A percentile compares a stretch with the other conserved stretches of the same genome.
Evolutionary conservation across 129 eudicot species (phyloP).

Genomic region (Gnaphalium uliginosum): DNA sequence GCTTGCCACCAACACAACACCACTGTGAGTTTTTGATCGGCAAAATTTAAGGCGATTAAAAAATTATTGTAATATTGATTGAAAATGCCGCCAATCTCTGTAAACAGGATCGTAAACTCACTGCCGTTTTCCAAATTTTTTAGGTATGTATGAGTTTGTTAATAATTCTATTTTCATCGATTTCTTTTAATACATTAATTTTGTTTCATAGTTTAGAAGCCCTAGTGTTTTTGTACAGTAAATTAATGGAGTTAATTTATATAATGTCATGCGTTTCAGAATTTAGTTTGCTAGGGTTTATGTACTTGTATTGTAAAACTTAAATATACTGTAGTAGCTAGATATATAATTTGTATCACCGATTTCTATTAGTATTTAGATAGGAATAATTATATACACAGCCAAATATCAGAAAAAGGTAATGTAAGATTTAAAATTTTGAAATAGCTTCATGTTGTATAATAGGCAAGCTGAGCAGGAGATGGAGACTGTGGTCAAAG

Average conservation of each 20-base stretch:
- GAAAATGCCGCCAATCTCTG: neutral
- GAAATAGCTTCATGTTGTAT: neutral
- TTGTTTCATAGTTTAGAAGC: neutral
- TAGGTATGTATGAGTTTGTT: neutral
- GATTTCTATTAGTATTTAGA: neutral
- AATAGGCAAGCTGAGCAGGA: constrained; percentile 86
- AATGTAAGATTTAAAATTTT: too few relatives aligned
- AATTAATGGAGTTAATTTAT: neutral
- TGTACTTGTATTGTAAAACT: neutral
- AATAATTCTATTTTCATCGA: neutral
- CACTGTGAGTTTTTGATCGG: neutral
- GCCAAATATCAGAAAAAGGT: neutral
- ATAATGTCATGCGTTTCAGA: neutral
- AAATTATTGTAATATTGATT: neutral
- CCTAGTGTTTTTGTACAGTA: neutral
- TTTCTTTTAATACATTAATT: too few relatives aligned
- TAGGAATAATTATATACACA: neutral
- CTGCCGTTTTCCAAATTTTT: neutral
- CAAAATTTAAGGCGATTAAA: too few relatives aligned
- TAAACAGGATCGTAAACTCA: neutral
- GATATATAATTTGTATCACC: too few relatives aligned
- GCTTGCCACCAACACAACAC: too few relatives aligned
- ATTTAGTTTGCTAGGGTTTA: neutral
- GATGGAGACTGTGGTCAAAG: constrained; percentile 79
- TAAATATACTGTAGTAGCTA: neutral